Conservation (phyloP, 371 early-diverging fungal genomes). For the Mucor indicus region DNA sequence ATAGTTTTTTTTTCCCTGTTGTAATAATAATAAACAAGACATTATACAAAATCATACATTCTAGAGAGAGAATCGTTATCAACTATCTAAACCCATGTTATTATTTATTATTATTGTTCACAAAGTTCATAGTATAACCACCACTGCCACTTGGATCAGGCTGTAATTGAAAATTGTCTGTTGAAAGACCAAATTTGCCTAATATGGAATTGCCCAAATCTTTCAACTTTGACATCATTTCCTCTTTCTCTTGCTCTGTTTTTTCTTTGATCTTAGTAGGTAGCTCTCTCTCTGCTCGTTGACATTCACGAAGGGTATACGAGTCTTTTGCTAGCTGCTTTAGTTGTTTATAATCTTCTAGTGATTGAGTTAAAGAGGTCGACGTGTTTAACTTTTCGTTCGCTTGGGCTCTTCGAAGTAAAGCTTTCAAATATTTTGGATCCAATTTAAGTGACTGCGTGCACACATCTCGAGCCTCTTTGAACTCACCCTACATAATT, state of each 20-base stretch:
- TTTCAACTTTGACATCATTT: conserved; percentile 76
- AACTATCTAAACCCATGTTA: not conserved
- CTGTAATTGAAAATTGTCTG: conserved; percentile 71
- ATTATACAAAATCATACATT: too few species aligned
- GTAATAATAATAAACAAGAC: not conserved
- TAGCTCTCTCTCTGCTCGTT: conserved; percentile 33
- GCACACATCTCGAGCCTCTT: conserved; percentile 50
- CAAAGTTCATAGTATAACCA: conserved; percentile 66
- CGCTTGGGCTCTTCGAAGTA: conserved; percentile 78
- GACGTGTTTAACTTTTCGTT: conserved; percentile 59
- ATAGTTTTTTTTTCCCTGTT: not conserved
- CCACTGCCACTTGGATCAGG: conserved; percentile 55
- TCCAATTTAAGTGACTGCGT: conserved; percentile 66
- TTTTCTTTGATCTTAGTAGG: conserved; percentile 43
- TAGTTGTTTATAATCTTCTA: conserved; percentile 52
- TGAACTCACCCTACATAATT: conserved; percentile 38
- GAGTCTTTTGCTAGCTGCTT: conserved; percentile 21
- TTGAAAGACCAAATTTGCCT: conserved; percentile 74
- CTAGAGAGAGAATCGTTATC: too few species aligned
- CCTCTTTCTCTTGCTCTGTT: conserved; percentile 68
- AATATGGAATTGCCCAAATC: conserved; percentile 70
- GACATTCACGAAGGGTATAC: conserved; percentile 34
- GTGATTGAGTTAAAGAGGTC: conserved; percentile 50
- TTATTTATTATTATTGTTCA: conserved; percentile 34
- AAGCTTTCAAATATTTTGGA: conserved; percentile 72